phyloP scores from a whole-genome alignment of 1,284 basidiomycete species.

The Moesziomyces globuligerus region DNA sequence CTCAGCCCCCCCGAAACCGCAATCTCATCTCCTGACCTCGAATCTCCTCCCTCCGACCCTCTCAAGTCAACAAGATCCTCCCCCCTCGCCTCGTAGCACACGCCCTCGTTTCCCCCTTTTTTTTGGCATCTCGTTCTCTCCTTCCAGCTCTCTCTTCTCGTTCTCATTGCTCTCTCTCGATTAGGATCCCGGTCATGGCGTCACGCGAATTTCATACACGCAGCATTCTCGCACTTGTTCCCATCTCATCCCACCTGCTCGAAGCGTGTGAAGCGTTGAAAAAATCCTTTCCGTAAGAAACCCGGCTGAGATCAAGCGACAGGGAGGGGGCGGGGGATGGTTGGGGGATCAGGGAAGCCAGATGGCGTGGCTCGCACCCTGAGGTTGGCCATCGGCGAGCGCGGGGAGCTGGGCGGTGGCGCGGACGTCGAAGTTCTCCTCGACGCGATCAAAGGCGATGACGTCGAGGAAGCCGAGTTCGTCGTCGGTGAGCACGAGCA shows the following conservation, averaged over 20 bases:
- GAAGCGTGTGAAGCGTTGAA: no score
- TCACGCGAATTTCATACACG: constrained; percentile 5
- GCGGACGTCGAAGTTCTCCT: constrained; percentile 8
- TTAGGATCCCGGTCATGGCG: constrained; percentile 5
- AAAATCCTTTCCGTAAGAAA: no score
- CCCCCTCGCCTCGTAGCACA: constrained; percentile 1
- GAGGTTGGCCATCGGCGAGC: constrained; percentile 2
- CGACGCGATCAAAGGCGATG: constrained; percentile 34
- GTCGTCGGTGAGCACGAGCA: constrained; percentile 59
- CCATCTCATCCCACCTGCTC: neutral
- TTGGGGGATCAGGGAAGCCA: constrained; percentile 55
- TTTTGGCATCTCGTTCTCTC: neutral
- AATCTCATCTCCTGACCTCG: constrained; percentile 31
- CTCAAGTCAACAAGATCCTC: neutral
- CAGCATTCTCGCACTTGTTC: neutral
- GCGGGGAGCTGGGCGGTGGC: constrained; percentile 36
- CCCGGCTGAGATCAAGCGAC: no score
- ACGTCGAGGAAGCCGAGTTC: constrained; percentile 50
- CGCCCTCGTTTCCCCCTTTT: neutral
- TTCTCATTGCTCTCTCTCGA: neutral
- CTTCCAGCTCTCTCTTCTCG: neutral
- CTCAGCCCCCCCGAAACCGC: constrained; percentile 30
- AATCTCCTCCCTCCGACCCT: constrained; percentile 11
- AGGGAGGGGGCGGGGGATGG: no score
- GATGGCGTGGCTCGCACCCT: constrained; percentile 64